Evolutionary conservation across 371 early-diverging fungal species (phyloP), one percentile per base, ranked within the genome.

Genomic region (Lichtheimia hyalospora): DNA sequence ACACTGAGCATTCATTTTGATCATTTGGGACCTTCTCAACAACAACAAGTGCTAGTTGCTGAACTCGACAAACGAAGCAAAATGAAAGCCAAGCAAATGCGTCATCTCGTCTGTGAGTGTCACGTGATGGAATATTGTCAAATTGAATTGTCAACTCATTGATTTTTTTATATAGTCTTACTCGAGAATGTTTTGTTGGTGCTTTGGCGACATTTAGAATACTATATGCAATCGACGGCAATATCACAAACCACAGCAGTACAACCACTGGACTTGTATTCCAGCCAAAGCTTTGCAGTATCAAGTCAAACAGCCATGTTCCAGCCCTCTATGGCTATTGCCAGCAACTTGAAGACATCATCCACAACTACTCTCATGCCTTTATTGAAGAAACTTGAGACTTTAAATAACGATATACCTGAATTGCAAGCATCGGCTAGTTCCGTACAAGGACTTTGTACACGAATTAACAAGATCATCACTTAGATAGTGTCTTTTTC

Each of bases 161-260:
- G 0, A 8, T 8, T 6, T 7, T 14, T 20, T 43, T 23, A 23
- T 6, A 10, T 51, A 64, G 66, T 69, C 52, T 62, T 66, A 3
- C 53, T 70, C 14, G 70, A 75, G 46, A 69, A 65, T 20, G 58
- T 63, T 3, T 3, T 72, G 5, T 57, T 68, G 39, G 57, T 75
- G 39, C 62, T 70, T 3, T 72, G 72, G 73, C 70, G 75, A 15
- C 75, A 75, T 28, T 62, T 75, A 5, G 75, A 66, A 28, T 75
- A 55, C 21, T 75, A 75, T 39, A 48, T 72, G 57, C 42, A 65
- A 7, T 52, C 62, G 3, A 46, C 18, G n/a, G 20, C 40, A n/a
- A 34, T 24, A 14, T 54, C 62, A 14, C n/a, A 46, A 16, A n/a
- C 46, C 5, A 49, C 60, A 0, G 55, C 63, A 8, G 27, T 41